phyloP scores from a whole-genome alignment of 225 moss, liverwort and hornwort species.

The Physcomitrium patens region DNA sequence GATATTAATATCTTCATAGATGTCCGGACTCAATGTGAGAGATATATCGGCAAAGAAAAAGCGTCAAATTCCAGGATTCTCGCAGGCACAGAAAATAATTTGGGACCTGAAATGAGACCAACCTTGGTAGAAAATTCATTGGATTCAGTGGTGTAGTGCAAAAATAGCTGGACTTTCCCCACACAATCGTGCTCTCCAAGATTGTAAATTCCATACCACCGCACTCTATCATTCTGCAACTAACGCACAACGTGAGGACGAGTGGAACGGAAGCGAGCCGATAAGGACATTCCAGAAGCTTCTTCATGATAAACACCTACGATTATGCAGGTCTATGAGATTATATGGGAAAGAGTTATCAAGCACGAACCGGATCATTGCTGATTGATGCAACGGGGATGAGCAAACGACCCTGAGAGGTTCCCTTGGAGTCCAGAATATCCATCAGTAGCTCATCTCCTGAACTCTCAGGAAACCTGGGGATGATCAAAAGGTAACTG shows the following conservation, averaged over 20 bases:
- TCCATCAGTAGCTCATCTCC: slow-evolving; percentile 89
- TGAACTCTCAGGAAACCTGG: slow-evolving; percentile 78
- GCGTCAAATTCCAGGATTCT: no score
- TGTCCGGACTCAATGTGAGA: no score
- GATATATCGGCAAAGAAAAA: no score
- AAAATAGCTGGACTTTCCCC: slow-evolving; percentile 86
- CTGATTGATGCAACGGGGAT: slow-evolving; percentile 76
- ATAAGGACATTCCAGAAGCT: not conserved
- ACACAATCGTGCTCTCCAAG: slow-evolving; percentile 84
- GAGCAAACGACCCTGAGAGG: slow-evolving; percentile 69
- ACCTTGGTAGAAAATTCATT: slow-evolving; percentile 85
- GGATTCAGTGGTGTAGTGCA: slow-evolving; percentile 68
- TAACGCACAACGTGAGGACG: not conserved
- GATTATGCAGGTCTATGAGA: not conserved
- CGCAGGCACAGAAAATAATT: not conserved
- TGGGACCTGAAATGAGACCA: slow-evolving; percentile 1
- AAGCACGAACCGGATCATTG: slow-evolving; percentile 76
- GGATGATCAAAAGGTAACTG: slow-evolving; percentile 16
- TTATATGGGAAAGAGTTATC: not conserved
- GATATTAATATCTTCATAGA: not conserved
- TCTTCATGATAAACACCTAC: not conserved
- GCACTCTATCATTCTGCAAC: slow-evolving; percentile 83
- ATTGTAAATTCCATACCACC: slow-evolving; percentile 80
- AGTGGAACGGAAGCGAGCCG: not conserved
- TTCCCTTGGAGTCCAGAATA: slow-evolving; percentile 69